These are phyloP conservation scores for Magnolia changhungtana DNA, from an alignment of 164 flowering plant species.

Conservation along the genomic window DNA sequence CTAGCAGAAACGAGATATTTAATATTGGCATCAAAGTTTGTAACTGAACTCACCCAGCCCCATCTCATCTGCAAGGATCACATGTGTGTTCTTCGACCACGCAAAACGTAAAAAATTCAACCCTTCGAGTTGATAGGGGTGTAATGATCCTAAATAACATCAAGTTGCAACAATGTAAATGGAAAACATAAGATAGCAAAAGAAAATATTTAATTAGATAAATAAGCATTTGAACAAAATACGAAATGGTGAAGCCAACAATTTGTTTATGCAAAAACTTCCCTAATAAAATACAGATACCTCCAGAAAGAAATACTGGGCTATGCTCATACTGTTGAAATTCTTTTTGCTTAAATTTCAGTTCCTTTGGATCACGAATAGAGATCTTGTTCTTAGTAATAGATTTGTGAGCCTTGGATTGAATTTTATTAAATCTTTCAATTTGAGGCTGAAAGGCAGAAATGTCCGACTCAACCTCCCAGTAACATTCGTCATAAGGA, in stretches of 20 bases:
- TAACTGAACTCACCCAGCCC: slow-evolving; percentile 71
- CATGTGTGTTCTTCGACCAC: slow-evolving; percentile 94
- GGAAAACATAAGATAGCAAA: neutral
- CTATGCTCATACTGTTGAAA: slow-evolving; percentile 83
- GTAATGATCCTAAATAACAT: slow-evolving; percentile 60
- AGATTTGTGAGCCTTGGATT: slow-evolving; percentile 46
- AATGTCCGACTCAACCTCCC: slow-evolving; percentile 89
- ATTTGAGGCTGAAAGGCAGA: slow-evolving; percentile 83
- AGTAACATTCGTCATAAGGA: slow-evolving; percentile 83
- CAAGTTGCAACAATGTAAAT: neutral
- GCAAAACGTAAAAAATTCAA: slow-evolving; percentile 90
- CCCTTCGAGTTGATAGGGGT: slow-evolving; percentile 98
- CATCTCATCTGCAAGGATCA: slow-evolving; percentile 99
- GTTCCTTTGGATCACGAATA: slow-evolving; percentile 44
- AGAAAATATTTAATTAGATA: neutral
- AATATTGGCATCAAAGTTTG: neutral
- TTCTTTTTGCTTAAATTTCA: slow-evolving; percentile 58
- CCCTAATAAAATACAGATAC: slow-evolving; percentile 30
- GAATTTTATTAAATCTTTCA: slow-evolving; percentile 57
- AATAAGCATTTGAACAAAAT: neutral
- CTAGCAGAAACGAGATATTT: neutral
- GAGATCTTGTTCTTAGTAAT: slow-evolving; percentile 50
- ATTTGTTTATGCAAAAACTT: neutral
- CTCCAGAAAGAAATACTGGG: slow-evolving; percentile 91
- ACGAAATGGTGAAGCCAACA: too few relatives aligned